Conservation (phyloP, 306 rosid genomes). For the Cucumis melo region DNA sequence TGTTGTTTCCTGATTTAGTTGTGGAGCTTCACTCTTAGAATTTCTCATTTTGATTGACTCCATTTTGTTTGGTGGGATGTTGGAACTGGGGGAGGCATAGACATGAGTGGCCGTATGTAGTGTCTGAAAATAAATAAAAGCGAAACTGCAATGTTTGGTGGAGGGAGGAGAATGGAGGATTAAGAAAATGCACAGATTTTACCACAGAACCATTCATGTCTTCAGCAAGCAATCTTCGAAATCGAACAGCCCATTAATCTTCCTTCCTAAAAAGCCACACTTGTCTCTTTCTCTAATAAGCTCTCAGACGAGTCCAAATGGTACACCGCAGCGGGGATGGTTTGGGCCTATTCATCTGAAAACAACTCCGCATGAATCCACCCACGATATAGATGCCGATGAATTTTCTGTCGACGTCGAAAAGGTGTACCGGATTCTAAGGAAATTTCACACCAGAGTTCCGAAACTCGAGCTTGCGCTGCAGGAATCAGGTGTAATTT, state of each 20-base stretch:
- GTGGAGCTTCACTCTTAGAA: too few species aligned
- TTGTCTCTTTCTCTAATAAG: slow-evolving; percentile 1
- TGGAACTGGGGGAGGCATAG: too few species aligned
- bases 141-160: neutral
- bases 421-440: slow-evolving; percentile 48
- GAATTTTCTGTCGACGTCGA: slow-evolving; percentile 64
- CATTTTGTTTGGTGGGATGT: too few species aligned
- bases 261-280: slow-evolving; percentile 6
- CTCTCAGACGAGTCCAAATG: neutral
- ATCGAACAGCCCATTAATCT: slow-evolving; percentile 4
- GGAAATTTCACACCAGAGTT: slow-evolving; percentile 63
- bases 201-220: slow-evolving; percentile 9
- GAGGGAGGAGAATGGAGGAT: neutral
- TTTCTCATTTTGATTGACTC: too few species aligned
- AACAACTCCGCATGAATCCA: neutral
- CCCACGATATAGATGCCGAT: slow-evolving; percentile 18
- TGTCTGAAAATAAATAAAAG: too few species aligned
- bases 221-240: slow-evolving; percentile 1
- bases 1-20: too few species aligned
- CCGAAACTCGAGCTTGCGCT: slow-evolving; percentile 69
- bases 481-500: slow-evolving; percentile 51
- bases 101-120: too few species aligned
- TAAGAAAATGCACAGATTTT: slow-evolving; percentile 20
- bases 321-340: neutral
- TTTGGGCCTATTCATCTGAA: slow-evolving; percentile 32